Percentiles rank a stretch among this genome's conserved stretches.
These are phyloP conservation scores for Pichia sp. DNA, from an alignment of 1,139 yeast species.

Conservation along the genomic window DNA sequence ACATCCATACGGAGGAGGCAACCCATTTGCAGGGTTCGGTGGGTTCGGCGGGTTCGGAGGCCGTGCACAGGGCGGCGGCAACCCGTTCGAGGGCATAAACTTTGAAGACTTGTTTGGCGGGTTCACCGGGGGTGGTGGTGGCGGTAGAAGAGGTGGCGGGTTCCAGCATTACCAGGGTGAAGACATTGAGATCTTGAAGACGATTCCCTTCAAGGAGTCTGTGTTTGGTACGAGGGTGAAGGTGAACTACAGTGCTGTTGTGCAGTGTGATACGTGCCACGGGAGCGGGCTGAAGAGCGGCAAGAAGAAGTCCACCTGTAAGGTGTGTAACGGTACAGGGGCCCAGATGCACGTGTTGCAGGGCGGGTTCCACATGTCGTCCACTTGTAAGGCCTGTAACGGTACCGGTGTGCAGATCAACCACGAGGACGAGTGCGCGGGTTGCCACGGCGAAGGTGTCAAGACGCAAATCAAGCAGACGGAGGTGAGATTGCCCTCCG, in stretches of 20 bases:
- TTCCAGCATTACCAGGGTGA: slow-evolving; percentile 85
- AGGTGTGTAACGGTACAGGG: slow-evolving; percentile 91
- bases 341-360: slow-evolving; percentile 77
- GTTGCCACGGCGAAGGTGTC: slow-evolving; percentile 91
- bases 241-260: slow-evolving; percentile 70
- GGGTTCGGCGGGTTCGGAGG: slow-evolving; percentile 30
- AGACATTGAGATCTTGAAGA: slow-evolving; percentile 74
- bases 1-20: slow-evolving; percentile 38
- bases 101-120: slow-evolving; percentile 83
- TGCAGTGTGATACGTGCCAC: slow-evolving; percentile 70
- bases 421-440: slow-evolving; percentile 62
- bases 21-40: slow-evolving; percentile 37
- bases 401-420: slow-evolving; percentile 84
- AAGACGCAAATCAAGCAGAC: slow-evolving; percentile 62
- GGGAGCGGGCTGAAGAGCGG: slow-evolving; percentile 85
- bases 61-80: slow-evolving; percentile 25
- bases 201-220: slow-evolving; percentile 79
- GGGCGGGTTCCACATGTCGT: slow-evolving; percentile 96
- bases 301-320: slow-evolving; percentile 72
- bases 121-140: slow-evolving; percentile 31
- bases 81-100: slow-evolving; percentile 42
- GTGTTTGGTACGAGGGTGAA: slow-evolving; percentile 70
- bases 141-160: slow-evolving; percentile 32
- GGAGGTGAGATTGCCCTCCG: slow-evolving; percentile 81
- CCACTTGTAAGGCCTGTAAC: slow-evolving; percentile 82